Evolutionary conservation across 169 alveolate species (phyloP).

Genomic region (Miamiensis avidus): DNA sequence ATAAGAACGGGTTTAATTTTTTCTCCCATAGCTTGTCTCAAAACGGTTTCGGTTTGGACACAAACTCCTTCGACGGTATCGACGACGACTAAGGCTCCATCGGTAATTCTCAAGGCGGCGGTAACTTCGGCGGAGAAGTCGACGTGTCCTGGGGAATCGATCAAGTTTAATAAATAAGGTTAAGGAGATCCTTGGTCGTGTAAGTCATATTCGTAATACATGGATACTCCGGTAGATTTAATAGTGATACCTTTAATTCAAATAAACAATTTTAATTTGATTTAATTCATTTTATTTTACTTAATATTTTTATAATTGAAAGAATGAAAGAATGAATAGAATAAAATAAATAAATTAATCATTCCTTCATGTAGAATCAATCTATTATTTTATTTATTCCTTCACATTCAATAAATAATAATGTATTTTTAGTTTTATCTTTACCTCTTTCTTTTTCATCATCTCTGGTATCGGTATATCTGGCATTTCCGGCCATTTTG

Average conservation of each 20-base stretch:
- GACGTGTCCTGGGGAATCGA: conserved; percentile 99
- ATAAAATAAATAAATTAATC: too few relatives aligned
- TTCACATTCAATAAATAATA: too few relatives aligned
- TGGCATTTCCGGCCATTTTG: conserved; percentile 98
- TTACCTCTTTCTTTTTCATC: conserved; percentile 97
- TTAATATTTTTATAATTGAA: too few relatives aligned
- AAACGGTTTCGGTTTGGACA: conserved; percentile 99
- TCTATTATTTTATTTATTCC: neutral
- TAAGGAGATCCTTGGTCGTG: conserved; percentile 86
- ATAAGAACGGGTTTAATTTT: conserved; percentile 98
- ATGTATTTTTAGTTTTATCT: too few relatives aligned
- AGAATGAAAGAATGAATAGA: too few relatives aligned
- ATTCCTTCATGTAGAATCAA: neutral
- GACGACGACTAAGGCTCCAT: conserved; percentile 99
- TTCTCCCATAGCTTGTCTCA: conserved; percentile 99
- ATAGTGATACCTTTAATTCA: conserved; percentile 94
- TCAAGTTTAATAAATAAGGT: conserved; percentile 96
- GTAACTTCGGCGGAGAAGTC: conserved; percentile 99
- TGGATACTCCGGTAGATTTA: conserved; percentile 99
- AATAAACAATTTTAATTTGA: too few relatives aligned
- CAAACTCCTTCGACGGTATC: conserved; percentile 99
- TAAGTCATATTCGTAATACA: conserved; percentile 96
- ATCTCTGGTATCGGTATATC: conserved; percentile 99
- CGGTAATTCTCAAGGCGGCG: conserved; percentile 99
- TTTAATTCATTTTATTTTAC: too few relatives aligned